Conservation (phyloP, 139 green algal species). For the Coelastrella sp. region DNA sequence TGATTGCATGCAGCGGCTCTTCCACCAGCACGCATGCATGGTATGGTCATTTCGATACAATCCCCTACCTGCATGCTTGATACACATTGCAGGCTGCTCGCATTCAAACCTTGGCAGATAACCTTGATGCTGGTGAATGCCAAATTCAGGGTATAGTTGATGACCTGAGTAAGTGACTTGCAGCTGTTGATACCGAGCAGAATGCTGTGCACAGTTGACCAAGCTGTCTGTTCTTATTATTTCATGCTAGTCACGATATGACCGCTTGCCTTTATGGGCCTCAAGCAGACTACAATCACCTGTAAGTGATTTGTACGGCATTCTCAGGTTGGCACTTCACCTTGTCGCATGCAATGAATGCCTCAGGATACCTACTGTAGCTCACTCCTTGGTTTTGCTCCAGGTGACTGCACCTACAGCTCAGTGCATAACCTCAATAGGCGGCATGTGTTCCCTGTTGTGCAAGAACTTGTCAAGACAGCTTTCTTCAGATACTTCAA, state of each 20-base stretch:
- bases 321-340: no score
- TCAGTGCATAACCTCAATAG: constrained; percentile 80
- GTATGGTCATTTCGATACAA: no score
- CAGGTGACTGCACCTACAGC: constrained; percentile 83
- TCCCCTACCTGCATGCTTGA: neutral
- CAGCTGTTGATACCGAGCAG: no score
- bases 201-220: no score
- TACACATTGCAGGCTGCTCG: neutral
- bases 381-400: neutral
- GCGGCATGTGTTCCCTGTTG: constrained; percentile 68
- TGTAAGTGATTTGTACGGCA: no score
- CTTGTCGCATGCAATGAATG: neutral
- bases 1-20: no score
- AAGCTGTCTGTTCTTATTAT: no score
- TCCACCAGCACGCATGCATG: no score
- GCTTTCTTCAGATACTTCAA: constrained; percentile 97
- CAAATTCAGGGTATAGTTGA: constrained; percentile 34
- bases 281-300: no score
- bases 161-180: constrained; percentile 28
- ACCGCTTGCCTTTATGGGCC: no score
- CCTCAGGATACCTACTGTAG: neutral
- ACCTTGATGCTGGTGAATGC: constrained; percentile 15
- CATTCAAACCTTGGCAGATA: neutral
- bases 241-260: no score
- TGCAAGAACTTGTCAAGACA: constrained; percentile 76